These are phyloP conservation scores for Colletotrichum incanum DNA, from an alignment of 2,329 filamentous ascomycete genomes.

Conservation along the genomic window DNA sequence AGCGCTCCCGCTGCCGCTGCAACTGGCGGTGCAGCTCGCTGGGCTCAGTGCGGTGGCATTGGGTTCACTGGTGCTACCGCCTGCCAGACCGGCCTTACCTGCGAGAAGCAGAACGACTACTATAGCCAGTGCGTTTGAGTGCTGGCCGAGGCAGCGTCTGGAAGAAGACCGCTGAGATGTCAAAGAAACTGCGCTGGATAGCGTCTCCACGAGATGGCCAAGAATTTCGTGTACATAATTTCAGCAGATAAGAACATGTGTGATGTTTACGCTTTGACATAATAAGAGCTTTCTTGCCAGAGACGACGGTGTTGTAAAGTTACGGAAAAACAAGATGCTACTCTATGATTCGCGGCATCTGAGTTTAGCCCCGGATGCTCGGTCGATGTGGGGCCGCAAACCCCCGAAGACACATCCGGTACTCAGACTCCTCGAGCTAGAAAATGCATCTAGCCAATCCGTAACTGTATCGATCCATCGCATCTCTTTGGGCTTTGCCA, in stretches of 20 bases:
- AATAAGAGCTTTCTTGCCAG: neutral
- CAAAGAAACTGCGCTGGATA: conserved; percentile 11
- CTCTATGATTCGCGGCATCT: no score
- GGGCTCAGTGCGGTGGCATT: conserved; percentile 57
- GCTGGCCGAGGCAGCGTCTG: no score
- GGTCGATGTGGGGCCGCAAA: neutral
- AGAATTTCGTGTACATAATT: conserved; percentile 38
- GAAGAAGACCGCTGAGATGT: no score
- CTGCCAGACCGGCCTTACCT: conserved; percentile 55
- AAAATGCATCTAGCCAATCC: neutral
- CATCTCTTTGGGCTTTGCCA: no score
- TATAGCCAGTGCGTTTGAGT: conserved; percentile 59
- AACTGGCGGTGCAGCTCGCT: conserved; percentile 47
- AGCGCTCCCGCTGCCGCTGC: conserved; percentile 23
- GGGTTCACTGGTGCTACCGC: conserved; percentile 54
- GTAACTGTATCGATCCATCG: no score
- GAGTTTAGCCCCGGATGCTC: neutral
- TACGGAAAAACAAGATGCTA: no score
- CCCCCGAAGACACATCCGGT: neutral
- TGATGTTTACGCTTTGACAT: neutral
- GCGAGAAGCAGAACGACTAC: conserved; percentile 56
- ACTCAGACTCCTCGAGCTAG: neutral
- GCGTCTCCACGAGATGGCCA: conserved; percentile 9
- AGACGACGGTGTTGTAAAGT: no score
- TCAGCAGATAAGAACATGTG: conserved; percentile 14